These are phyloP conservation scores for Plasmodium vivax DNA, from an alignment of 169 alveolate genomes.

Conservation along the genomic window DNA sequence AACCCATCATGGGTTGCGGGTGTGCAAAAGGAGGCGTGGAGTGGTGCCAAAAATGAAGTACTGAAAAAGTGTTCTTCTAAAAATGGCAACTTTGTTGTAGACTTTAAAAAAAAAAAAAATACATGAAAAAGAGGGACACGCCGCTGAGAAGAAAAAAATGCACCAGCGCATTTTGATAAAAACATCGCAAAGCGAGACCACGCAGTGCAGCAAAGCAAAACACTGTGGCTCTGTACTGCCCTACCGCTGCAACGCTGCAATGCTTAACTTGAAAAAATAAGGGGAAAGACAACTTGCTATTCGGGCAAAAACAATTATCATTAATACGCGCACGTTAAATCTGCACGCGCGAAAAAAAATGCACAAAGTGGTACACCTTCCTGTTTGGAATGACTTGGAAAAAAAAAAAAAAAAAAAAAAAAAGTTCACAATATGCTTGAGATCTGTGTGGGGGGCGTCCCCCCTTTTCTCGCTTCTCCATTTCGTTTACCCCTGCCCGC, in stretches of 20 bases:
- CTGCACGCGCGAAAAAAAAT: neutral
- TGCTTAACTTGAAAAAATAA: slow-evolving; percentile 7
- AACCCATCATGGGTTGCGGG: neutral
- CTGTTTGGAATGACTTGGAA: neutral
- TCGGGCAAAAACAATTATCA: neutral
- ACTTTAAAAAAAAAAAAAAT: slow-evolving; percentile 5
- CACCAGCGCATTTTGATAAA: slow-evolving; percentile 28
- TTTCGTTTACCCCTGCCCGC: neutral
- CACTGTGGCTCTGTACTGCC: neutral
- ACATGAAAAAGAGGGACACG: neutral
- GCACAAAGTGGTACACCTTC: slow-evolving; percentile 1
- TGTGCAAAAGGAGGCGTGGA: neutral
- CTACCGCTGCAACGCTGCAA: neutral
- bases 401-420: neutral
- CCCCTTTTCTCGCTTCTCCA: neutral
- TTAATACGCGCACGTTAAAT: neutral
- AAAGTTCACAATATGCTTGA: neutral
- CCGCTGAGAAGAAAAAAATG: slow-evolving; percentile 29
- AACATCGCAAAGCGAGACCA: neutral
- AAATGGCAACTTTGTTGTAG: neutral
- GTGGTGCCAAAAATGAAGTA: neutral
- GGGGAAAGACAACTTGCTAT: neutral
- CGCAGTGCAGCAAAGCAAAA: neutral
- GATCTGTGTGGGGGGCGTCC: neutral
- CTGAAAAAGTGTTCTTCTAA: slow-evolving; percentile 6